These are phyloP conservation scores for Chaetothyriales sp. DNA, from an alignment of 2,329 filamentous ascomycete species.

Conservation along the genomic window DNA sequence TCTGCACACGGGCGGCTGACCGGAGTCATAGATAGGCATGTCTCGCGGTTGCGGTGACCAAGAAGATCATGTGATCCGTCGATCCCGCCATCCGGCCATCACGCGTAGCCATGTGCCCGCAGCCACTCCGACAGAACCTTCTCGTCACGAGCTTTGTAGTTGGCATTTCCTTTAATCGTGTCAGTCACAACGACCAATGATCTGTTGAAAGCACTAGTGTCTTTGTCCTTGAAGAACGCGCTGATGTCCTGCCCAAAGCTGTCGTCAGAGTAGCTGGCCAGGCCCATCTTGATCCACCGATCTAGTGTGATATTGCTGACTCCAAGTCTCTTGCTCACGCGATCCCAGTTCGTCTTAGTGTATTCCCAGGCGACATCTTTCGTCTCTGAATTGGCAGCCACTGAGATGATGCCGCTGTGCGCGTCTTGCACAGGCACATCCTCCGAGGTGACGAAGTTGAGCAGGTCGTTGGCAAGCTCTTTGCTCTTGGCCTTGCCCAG, in stretches of 20 bases:
- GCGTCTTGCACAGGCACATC: slow-evolving; percentile 77
- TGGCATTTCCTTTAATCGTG: slow-evolving; percentile 67
- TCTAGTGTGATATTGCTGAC: slow-evolving; percentile 79
- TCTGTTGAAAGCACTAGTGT: slow-evolving; percentile 64
- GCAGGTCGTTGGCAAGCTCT: slow-evolving; percentile 53
- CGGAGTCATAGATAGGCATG: not conserved
- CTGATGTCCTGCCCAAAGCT: slow-evolving; percentile 62
- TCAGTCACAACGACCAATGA: slow-evolving; percentile 76
- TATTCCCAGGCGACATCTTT: slow-evolving; percentile 73
- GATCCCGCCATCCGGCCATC: slow-evolving; percentile 16
- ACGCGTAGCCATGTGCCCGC: slow-evolving; percentile 44
- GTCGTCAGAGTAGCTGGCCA: slow-evolving; percentile 64
- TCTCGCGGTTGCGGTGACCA: not conserved
- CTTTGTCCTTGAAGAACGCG: slow-evolving; percentile 72
- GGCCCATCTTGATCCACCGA: slow-evolving; percentile 65
- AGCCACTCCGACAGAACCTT: slow-evolving; percentile 68
- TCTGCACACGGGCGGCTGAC: not conserved
- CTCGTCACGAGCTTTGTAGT: slow-evolving; percentile 67
- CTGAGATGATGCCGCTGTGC: slow-evolving; percentile 61
- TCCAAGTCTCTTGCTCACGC: slow-evolving; percentile 55
- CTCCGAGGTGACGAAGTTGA: slow-evolving; percentile 66
- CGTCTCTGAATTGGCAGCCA: slow-evolving; percentile 60
- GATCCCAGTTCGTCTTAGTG: slow-evolving; percentile 68
- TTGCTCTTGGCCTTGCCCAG: slow-evolving; percentile 60
- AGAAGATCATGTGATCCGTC: too few relatives aligned